phyloP scores from a whole-genome alignment of 345 rosid genomes.

The Barbarea vulgaris region DNA sequence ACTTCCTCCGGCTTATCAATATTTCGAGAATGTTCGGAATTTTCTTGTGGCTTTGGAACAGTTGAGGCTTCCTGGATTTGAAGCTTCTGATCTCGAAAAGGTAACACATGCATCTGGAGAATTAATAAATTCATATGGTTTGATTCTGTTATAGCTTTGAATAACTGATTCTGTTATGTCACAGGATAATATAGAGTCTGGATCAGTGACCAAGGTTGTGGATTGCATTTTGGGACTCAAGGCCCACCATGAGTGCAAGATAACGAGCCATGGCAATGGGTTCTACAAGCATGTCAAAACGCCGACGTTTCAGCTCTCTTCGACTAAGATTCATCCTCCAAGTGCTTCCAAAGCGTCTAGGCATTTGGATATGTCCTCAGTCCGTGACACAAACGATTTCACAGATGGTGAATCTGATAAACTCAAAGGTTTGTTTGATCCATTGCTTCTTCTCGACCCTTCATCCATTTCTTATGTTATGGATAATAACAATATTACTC shows the following conservation, averaged over 20 bases:
- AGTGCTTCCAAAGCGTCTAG: constrained; percentile 55
- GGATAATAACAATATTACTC: neutral
- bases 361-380: constrained; percentile 56
- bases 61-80: constrained; percentile 80
- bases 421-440: constrained; percentile 51
- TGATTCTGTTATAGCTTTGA: neutral
- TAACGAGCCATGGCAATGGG: constrained; percentile 52
- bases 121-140: neutral
- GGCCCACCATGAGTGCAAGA: constrained; percentile 72
- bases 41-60: constrained; percentile 80
- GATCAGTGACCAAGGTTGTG: constrained; percentile 74
- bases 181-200: constrained; percentile 80
- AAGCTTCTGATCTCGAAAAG: constrained; percentile 97
- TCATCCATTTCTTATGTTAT: neutral
- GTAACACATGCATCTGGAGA: constrained; percentile 42
- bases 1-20: constrained; percentile 79
- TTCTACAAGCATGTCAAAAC: constrained; percentile 59
- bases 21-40: constrained; percentile 89
- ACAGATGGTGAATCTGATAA: constrained; percentile 45
- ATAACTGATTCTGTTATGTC: constrained; percentile 25
- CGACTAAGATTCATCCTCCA: constrained; percentile 40
- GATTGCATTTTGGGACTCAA: constrained; percentile 87
- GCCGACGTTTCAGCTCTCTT: constrained; percentile 58
- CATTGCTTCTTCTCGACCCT: neutral
- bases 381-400: constrained; percentile 44